A percentile compares a stretch with the other conserved stretches of the same genome.
Evolutionary conservation across 106 monocot genomes (phyloP).

Genomic region (Cymbidium sinense): DNA sequence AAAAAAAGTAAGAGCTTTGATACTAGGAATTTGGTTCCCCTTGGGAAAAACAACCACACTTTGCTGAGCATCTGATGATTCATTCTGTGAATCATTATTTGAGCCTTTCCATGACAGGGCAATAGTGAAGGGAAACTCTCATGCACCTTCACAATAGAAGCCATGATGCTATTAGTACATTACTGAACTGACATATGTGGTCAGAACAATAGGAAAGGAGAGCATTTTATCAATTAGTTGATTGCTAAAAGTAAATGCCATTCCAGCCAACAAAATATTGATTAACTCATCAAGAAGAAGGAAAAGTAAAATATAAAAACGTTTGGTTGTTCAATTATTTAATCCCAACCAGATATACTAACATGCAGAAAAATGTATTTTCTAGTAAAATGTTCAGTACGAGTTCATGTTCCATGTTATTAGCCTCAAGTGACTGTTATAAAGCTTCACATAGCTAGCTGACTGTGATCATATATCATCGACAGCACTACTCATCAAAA

Average conservation of each 20-base stretch:
- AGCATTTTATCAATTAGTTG: neutral
- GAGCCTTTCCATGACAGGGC: constrained; percentile 75
- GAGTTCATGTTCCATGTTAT: neutral
- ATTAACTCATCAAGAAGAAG: no score
- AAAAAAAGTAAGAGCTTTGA: constrained; percentile 48
- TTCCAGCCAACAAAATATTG: neutral
- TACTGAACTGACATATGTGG: neutral
- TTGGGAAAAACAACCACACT: constrained; percentile 63
- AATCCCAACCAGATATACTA: neutral
- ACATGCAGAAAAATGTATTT: neutral
- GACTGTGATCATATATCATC: neutral
- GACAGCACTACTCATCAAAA: neutral
- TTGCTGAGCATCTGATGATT: constrained; percentile 37
- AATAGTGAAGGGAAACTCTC: constrained; percentile 84
- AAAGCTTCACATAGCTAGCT: neutral
- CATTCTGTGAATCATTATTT: constrained; percentile 35
- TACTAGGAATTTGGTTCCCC: constrained; percentile 55
- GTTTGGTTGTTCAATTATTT: no score
- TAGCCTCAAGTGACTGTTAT: neutral
- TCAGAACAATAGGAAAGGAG: neutral
- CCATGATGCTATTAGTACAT: neutral
- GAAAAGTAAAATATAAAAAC: no score
- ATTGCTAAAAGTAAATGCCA: neutral
- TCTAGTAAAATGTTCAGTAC: neutral
- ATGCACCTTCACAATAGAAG: constrained; percentile 44